Evolutionary conservation across 2,329 filamentous ascomycete genomes (phyloP), one percentile per base, ranked within the genome.

Genomic region (Fusarium udum): DNA sequence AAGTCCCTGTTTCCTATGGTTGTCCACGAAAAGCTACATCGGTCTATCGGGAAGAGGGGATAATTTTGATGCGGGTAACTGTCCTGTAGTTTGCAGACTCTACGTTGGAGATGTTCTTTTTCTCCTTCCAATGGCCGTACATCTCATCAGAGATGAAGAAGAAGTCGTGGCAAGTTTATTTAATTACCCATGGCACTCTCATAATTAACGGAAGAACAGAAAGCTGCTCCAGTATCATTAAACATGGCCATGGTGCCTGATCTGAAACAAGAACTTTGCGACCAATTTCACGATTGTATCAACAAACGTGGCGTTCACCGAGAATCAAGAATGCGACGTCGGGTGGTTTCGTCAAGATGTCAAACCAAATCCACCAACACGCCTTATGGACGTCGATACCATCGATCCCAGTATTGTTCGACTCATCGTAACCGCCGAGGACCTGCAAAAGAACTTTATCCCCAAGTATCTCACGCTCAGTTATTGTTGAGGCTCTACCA

Each of bases 301-400:
- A 42, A 55, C 22, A 62, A 65, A 18, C 34, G 34, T 20, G 39
- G 31, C 15, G 13, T 48, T 7, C 62, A 62, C 22, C 39, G 55
- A 40, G 42, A 62, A 16, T 65, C 39, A 63, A 40, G 42, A 62
- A 16, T 65, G 62, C 6, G 40, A 65, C 18, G 34, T 48, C 13
- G 34, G 40, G 4, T 65, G 58, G 62, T 63, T 62, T 28, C 40
- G 34, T 22, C 58, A 62, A 28, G 57, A 65, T 48, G 9, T n/a
- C 20, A 36, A 36, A 4, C 20, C 40, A 22, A 16, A 11, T 10
- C 32, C 32, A 9, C 58, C 58, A 36, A 55, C 48, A 8, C 57
- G 58, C 14, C 48, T 65, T 1, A 65, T 65, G 22, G 57, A 62
- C 16, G 34, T 62, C 15, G n/a, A 42, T 42, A 36, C 22, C 8